Evolutionary conservation across 2,329 filamentous ascomycete species (phyloP), one percentile per base, ranked within the genome.

Genomic region (Calonectria hongkongensis): DNA sequence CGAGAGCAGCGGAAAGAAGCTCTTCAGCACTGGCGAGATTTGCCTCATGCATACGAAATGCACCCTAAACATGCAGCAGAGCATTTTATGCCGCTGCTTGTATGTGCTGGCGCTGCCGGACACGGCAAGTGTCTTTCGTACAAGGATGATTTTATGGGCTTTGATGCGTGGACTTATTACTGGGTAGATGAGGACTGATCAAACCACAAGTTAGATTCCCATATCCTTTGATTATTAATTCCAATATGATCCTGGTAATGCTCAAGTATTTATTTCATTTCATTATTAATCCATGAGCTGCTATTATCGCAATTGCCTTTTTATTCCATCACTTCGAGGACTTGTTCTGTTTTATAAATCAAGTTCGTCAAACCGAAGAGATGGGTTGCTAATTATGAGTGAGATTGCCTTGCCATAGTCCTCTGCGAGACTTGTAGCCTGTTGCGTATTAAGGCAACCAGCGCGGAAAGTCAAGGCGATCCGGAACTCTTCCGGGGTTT

Each of bases 91-190:
- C 51, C 51, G n/a, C 51, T 56, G 8, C 51, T 56, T 21, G 51
- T 56, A 15, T 56, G 51, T 12, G 51, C 51, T 8, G 30, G 51
- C 10, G 51, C 51, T 6, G 51, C 51, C 15, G 51, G 51, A 16
- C 21, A 39, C 5, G 51, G 21, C 18, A 16, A 56, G 18, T 56
- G 51, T 6, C 51, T 56, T 12, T 39, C 51, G 30, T 56, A 56
- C 51, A 56, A 56, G 51, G 30, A 56, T 16, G 30, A 56, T 39
- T 56, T 56, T 33, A 39, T 56, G 51, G 51, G 51, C 4, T 56
- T 39, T 8, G 51, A 56, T 56, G 30, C 51, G 30, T 56, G 51
- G 51, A 56, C 51, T 4, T 56, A 56, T 56, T 56, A 39, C 13
- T 56, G 51, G 51, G 21, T 21, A 30, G 51, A 21, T 12, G 18